phyloP scores from a whole-genome alignment of 768 basidiomycete genomes.

The Nidula microcarpa region DNA sequence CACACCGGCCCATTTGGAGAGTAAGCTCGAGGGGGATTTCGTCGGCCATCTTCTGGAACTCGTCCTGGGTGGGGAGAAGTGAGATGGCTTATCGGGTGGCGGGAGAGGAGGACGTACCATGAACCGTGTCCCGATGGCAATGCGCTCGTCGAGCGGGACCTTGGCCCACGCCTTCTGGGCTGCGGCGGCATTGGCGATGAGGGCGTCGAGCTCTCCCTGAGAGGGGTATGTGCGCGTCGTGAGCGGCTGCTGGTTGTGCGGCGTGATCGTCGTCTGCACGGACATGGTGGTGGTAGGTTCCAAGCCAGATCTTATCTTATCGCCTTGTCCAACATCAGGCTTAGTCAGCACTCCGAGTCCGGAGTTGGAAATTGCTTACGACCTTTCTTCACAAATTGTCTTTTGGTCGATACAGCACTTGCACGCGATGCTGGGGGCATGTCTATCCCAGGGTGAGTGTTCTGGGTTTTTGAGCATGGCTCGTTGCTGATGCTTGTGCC shows the following conservation, averaged over 20 bases:
- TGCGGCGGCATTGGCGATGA: conserved; percentile 49
- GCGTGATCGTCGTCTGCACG: conserved; percentile 79
- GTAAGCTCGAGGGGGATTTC: conserved; percentile 76
- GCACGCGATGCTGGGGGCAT: too few relatives aligned
- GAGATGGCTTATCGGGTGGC: not conserved
- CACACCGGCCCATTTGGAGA: conserved; percentile 86
- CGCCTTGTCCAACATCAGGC: too few relatives aligned
- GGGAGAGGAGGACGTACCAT: conserved; percentile 15
- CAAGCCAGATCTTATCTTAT: conserved; percentile 12
- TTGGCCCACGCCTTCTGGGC: conserved; percentile 78
- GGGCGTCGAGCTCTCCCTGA: conserved; percentile 53
- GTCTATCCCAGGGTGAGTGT: too few relatives aligned
- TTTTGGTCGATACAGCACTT: too few relatives aligned
- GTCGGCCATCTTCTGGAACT: conserved; percentile 47
- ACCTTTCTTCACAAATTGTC: too few relatives aligned
- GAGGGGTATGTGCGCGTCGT: conserved; percentile 67
- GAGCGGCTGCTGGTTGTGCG: conserved; percentile 71
- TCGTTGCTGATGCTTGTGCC: too few relatives aligned
- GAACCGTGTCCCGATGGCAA: conserved; percentile 57
- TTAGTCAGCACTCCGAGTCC: too few relatives aligned
- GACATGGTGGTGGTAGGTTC: conserved; percentile 21
- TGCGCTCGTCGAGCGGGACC: conserved; percentile 68
- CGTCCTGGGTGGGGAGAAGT: conserved; percentile 32
- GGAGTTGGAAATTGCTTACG: too few relatives aligned
- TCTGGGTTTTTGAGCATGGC: too few relatives aligned